These are phyloP conservation scores for Entomortierella parvispora DNA, from an alignment of 192 early-diverging fungal species.

Conservation along the genomic window DNA sequence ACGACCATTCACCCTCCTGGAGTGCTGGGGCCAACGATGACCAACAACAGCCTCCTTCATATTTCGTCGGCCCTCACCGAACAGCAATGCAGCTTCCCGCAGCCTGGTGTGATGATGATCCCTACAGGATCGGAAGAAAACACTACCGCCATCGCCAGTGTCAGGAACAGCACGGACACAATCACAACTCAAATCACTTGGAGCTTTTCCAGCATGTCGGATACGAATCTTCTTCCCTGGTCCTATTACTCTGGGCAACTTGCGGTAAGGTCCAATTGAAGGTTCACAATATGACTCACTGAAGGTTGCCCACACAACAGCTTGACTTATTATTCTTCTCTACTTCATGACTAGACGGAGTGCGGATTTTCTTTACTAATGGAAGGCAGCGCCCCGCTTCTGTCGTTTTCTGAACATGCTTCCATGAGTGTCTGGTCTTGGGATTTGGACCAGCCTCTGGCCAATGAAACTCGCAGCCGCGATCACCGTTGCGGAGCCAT, in stretches of 20 bases:
- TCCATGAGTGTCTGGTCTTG: slow-evolving; percentile 51
- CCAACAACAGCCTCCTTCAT: slow-evolving; percentile 21
- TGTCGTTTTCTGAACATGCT: slow-evolving; percentile 33
- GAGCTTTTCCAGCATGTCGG: slow-evolving; percentile 42
- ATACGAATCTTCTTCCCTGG: slow-evolving; percentile 26
- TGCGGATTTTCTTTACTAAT: slow-evolving; percentile 33
- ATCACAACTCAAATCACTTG: slow-evolving; percentile 11
- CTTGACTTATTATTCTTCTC: background rate
- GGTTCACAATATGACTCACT: too few species aligned
- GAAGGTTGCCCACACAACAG: too few species aligned
- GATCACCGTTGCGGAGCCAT: slow-evolving; percentile 38
- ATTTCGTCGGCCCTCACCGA: slow-evolving; percentile 8
- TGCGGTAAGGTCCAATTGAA: slow-evolving; percentile 24
- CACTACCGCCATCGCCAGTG: background rate
- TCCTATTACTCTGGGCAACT: slow-evolving; percentile 11
- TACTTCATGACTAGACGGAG: background rate
- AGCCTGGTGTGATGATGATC: slow-evolving; percentile 31
- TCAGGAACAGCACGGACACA: background rate
- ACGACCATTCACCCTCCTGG: slow-evolving; percentile 14
- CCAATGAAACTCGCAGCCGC: slow-evolving; percentile 17
- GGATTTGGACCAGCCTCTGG: slow-evolving; percentile 41
- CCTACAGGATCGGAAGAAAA: slow-evolving; percentile 25
- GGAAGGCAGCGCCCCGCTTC: background rate
- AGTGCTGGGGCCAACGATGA: slow-evolving; percentile 26
- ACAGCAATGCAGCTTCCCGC: slow-evolving; percentile 12